Percentiles rank a stretch among this genome's conserved stretches.
Evolutionary conservation across 2,329 filamentous ascomycete species (phyloP).

Genomic region (Talaromyces sp.): DNA sequence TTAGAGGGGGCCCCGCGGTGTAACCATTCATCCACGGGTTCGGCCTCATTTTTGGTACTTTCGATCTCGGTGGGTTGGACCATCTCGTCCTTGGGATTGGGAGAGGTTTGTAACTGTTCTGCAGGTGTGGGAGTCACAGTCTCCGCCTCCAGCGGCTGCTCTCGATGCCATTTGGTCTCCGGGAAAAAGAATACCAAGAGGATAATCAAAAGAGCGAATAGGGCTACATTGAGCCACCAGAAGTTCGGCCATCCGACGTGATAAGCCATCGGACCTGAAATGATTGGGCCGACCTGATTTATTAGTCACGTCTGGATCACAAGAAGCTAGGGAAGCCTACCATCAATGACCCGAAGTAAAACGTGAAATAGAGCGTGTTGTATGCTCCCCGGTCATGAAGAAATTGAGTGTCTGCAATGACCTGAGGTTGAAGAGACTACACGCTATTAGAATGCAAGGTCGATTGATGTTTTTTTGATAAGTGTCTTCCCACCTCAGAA

Average conservation of each 20-base stretch:
- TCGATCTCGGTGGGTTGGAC: constrained; percentile 19
- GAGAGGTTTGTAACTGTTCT: background rate
- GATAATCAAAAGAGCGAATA: constrained; percentile 50
- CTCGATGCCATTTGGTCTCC: constrained; percentile 58
- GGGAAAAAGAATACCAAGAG: constrained; percentile 59
- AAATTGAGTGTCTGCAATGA: constrained; percentile 64
- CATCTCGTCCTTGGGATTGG: constrained; percentile 17
- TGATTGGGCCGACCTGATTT: constrained; percentile 52
- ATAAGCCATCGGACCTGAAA: constrained; percentile 59
- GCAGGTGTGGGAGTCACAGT: background rate
- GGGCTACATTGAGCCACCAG: constrained; percentile 62
- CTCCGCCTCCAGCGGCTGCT: constrained; percentile 26
- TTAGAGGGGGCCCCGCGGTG: constrained; percentile 54
- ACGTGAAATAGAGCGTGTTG: constrained; percentile 59
- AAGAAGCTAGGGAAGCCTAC: constrained; percentile 16
- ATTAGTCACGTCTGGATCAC: constrained; percentile 9
- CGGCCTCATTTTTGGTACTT: background rate
- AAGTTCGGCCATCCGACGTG: constrained; percentile 59
- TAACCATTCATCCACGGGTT: constrained; percentile 33
- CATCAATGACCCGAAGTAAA: constrained; percentile 57
- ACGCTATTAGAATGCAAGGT: background rate
- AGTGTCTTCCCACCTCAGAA: constrained; percentile 29
- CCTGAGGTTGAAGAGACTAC: constrained; percentile 21
- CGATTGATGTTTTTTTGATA: no score
- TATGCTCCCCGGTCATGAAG: constrained; percentile 62